Conservation (phyloP, 1,284 basidiomycete species). For the Schizophyllum amplum region DNA sequence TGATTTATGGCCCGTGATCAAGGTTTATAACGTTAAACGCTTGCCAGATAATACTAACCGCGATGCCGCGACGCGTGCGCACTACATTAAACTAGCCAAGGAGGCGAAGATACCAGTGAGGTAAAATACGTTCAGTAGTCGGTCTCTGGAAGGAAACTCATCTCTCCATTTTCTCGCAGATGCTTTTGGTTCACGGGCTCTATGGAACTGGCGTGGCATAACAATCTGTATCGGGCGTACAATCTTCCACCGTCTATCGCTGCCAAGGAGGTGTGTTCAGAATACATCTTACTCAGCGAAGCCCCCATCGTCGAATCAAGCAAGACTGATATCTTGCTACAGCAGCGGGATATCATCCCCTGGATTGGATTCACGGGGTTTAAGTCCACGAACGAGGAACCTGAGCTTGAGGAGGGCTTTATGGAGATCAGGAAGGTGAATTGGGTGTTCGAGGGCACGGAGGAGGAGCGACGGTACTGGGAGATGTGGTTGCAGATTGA, state of each 20-base stretch:
- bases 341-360: conserved; percentile 60
- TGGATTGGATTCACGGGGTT: conserved; percentile 58
- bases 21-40: not conserved
- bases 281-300: no score
- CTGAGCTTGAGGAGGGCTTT: conserved; percentile 63
- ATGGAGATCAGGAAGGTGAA: conserved; percentile 67
- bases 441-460: conserved; percentile 71
- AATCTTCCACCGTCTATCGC: conserved; percentile 38
- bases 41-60: conserved; percentile 86
- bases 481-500: conserved; percentile 71
- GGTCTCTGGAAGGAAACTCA: no score
- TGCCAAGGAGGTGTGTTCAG: conserved; percentile 28
- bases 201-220: conserved; percentile 79
- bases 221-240: conserved; percentile 79
- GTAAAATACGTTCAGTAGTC: conserved; percentile 23
- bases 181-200: conserved; percentile 71
- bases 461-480: conserved; percentile 66
- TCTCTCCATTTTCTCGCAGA: conserved; percentile 28
- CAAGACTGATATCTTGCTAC: no score
- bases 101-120: conserved; percentile 47
- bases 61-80: conserved; percentile 55
- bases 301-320: no score
- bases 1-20: not conserved
- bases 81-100: conserved; percentile 63
- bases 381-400: conserved; percentile 58